Base-by-base conservation (phyloP, 2,329 filamentous ascomycete genomes). In the Didymella keratinophila region DNA sequence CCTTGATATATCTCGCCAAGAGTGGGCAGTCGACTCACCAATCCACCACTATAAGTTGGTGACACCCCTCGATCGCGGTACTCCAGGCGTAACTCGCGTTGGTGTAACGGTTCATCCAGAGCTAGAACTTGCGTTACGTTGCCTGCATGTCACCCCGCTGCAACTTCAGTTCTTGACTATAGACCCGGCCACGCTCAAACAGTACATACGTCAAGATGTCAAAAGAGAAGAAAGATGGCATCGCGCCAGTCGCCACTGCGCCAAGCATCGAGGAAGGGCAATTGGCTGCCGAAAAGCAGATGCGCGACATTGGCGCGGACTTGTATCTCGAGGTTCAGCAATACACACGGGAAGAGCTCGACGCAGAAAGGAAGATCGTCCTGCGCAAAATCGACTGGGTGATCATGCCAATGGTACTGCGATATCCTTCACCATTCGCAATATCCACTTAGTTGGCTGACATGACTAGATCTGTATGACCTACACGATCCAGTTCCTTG, bases 401-500 rank as follows among this genome's bases (percentile, higher is more conserved):
- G 12, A 79, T 82, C 36, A 76, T 82, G 75, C 80, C 80, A 8
- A 79, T 82, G 65, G 79, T 81, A 65, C 30, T 3, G 23, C 56
- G 9, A 37, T 21, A 14, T n/a, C 12, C 5, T n/a, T 25, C 7
- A 7, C 20, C 21, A 10, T 6, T 5, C n/a, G 10, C 2, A 9
- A 12, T 18, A 5, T 20, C 16, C 5, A 4, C 0, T 20, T 6
- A 20, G 8, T 0, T 10, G 20, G 32, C 56, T 58, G 14, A 58
- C 32, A 42, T 16, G 16, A 18, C 3, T 28, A 77, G 74, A 76
- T 77, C 14, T 75, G 71, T 53, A 72, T 74, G 34, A 80, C 78
- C 8, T 82, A 82, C 65, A 79, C 74, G 18, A 80, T 82, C 32
- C 81, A 82, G 63, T 82, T 81, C 59, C 74, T 82, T 25, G 79